Base-by-base conservation (phyloP, 208 protist genomes). In the Phytomonas francai region DNA sequence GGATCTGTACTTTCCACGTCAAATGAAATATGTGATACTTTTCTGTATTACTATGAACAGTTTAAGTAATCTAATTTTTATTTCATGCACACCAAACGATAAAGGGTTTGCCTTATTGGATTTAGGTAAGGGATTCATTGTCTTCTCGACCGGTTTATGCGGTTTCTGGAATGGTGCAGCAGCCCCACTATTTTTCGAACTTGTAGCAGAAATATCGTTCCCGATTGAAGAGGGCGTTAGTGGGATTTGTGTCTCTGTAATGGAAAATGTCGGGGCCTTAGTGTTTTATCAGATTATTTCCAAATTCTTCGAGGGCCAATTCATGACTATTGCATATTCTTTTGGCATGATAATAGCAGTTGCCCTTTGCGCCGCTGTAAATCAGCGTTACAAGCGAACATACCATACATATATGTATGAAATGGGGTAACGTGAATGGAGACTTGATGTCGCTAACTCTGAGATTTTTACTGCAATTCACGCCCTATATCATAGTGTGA, bases 1-100 rank as follows among this genome's bases (percentile, higher is more conserved):
- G 7, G 89, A 92, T 73, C 71, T 91, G 16, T 92, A 87, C 74
- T 94, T 92, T 67, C 65, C 78, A 22, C 88, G 85, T 12, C 85
- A 92, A 70, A 94, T 94, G 88, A 94, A 94, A 75, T 88, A 92
- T 68, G 88, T 94, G 62, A 89, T 94, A 73, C 89, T 91, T 77
- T 83, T 91, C 70, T 92, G 85, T 71, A 84, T 92, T 34, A 84
- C 79, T 14, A 88, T 89, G 74, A 92, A 87, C 73, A 88, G 78
- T 62, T 34, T 94, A 36, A 78, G 77, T 70, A 90, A 89, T 58
- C 73, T 94, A 31, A 76, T 91, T 62, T 94, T 92, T 63, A 81
- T 94, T 49, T 79, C 85, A 34, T 87, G 74, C 63, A 91, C 85
- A 16, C 86, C 86, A 12, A 89, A 92, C 63, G 81, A 92, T 71